Percentiles rank a stretch among this genome's conserved stretches.
These are phyloP conservation scores for Tubosaeta brunneosetosa DNA, from an alignment of 768 basidiomycete genomes.

Conservation along the genomic window DNA sequence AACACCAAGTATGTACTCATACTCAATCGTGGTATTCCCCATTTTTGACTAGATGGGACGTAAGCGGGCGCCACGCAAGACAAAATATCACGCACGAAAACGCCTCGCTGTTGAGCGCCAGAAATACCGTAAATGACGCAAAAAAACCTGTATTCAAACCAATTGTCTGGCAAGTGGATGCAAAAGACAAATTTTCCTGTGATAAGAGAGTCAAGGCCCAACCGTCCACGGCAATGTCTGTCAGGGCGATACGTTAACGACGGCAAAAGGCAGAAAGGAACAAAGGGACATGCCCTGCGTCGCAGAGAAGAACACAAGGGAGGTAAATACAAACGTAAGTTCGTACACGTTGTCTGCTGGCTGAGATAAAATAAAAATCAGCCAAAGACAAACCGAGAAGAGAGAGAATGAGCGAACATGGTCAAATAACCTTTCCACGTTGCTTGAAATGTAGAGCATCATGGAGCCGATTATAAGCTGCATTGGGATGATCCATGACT, in stretches of 20 bases:
- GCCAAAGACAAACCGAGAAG: conserved; percentile 2
- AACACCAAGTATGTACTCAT: conserved; percentile 81
- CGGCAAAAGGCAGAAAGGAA: neutral
- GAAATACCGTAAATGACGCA: conserved; percentile 93
- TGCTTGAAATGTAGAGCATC: conserved; percentile 73
- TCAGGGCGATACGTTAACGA: conserved; percentile 12
- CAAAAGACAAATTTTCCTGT: conserved; percentile 90
- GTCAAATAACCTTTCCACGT: conserved; percentile 72
- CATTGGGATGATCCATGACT: conserved; percentile 99
- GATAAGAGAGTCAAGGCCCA: conserved; percentile 86
- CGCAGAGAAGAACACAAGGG: conserved; percentile 90
- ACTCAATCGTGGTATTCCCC: conserved; percentile 70
- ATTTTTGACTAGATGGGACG: conserved; percentile 49
- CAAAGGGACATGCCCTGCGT: conserved; percentile 73
- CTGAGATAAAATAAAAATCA: conserved; percentile 38
- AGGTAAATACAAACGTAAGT: conserved; percentile 81
- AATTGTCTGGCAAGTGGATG: conserved; percentile 97
- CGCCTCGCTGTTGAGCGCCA: conserved; percentile 92
- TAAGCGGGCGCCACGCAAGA: conserved; percentile 6
- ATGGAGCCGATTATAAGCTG: conserved; percentile 83
- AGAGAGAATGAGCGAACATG: conserved; percentile 45
- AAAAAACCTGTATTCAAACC: conserved; percentile 96
- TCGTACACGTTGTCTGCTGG: conserved; percentile 74
- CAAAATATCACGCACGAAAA: conserved; percentile 58
- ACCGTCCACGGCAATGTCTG: conserved; percentile 97